A percentile compares a stretch with the other conserved stretches of the same genome.
These are phyloP conservation scores for Aspergillus fischeri DNA, from an alignment of 2,329 filamentous ascomycete genomes.

Conservation along the genomic window DNA sequence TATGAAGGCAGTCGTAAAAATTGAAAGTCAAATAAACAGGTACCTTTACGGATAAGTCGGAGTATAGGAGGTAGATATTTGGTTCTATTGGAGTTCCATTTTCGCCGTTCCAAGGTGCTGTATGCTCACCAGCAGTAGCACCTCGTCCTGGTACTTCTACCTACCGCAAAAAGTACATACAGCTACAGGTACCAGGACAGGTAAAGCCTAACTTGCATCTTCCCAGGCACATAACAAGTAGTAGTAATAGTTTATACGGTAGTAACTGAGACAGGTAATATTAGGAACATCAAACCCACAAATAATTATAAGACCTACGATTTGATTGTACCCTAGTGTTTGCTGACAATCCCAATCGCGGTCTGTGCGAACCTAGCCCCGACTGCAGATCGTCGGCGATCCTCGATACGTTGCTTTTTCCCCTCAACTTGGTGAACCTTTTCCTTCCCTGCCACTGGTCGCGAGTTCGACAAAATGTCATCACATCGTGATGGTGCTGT, in stretches of 20 bases:
- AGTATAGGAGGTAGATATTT: not conserved
- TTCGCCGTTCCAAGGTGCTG: not conserved
- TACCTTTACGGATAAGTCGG: not conserved
- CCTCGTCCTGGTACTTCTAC: not conserved
- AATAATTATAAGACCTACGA: not conserved
- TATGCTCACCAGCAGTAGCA: not conserved
- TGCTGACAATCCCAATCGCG: constrained; percentile 7
- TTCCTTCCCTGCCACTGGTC: not conserved
- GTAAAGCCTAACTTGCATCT: not conserved
- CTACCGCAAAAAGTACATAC: not conserved
- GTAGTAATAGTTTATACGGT: not conserved
- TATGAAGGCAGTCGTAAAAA: not conserved
- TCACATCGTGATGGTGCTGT: not conserved
- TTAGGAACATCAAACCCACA: not conserved
- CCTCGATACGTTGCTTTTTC: not conserved
- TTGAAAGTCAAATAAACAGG: not conserved
- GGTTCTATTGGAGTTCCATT: not conserved
- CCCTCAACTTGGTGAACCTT: not conserved
- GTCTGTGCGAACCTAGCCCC: constrained; percentile 22
- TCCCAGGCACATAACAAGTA: not conserved
- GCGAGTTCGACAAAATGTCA: not conserved
- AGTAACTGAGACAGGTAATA: not conserved
- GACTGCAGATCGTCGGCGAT: constrained; percentile 11
- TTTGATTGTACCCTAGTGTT: constrained; percentile 4
- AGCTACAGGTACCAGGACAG: not conserved